Evolutionary conservation across 2,329 filamentous ascomycete genomes (phyloP).

Genomic region (Colletotrichum spaethianum): DNA sequence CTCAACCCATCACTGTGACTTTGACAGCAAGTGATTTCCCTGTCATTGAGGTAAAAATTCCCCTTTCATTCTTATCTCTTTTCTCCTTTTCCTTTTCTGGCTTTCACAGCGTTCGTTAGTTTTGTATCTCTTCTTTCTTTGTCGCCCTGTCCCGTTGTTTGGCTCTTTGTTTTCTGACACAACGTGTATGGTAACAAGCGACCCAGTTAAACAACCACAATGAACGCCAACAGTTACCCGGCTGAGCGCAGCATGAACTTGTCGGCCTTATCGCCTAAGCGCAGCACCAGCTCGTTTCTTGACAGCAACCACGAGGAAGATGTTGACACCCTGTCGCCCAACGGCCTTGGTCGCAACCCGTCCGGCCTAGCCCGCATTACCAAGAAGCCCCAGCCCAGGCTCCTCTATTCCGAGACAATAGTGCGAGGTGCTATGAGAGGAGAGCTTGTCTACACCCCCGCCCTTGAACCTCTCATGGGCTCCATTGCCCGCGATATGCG

Average conservation of each 20-base stretch:
- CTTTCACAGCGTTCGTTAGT: not conserved
- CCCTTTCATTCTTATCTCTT: too few relatives aligned
- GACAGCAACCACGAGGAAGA: not conserved
- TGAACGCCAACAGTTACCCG: not conserved
- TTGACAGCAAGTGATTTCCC: not conserved
- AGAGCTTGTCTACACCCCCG: constrained; percentile 23
- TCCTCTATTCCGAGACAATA: constrained; percentile 9
- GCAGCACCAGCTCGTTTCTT: not conserved
- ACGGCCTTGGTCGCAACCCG: not conserved
- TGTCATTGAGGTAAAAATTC: not conserved
- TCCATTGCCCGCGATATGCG: not conserved
- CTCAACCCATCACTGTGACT: not conserved
- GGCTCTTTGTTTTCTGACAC: not conserved
- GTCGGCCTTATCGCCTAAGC: not conserved
- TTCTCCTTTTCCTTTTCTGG: too few relatives aligned
- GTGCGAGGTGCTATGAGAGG: constrained; percentile 12
- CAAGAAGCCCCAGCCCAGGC: not conserved
- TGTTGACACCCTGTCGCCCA: too few relatives aligned
- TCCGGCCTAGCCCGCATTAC: not conserved
- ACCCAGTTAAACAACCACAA: not conserved
- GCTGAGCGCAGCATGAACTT: not conserved
- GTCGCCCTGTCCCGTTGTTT: not conserved
- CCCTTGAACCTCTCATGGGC: not conserved
- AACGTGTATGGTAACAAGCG: not conserved
- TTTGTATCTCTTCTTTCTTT: not conserved